Conservation (phyloP, 495 filamentous ascomycete genomes). For the Sordaria brevicollis region DNA sequence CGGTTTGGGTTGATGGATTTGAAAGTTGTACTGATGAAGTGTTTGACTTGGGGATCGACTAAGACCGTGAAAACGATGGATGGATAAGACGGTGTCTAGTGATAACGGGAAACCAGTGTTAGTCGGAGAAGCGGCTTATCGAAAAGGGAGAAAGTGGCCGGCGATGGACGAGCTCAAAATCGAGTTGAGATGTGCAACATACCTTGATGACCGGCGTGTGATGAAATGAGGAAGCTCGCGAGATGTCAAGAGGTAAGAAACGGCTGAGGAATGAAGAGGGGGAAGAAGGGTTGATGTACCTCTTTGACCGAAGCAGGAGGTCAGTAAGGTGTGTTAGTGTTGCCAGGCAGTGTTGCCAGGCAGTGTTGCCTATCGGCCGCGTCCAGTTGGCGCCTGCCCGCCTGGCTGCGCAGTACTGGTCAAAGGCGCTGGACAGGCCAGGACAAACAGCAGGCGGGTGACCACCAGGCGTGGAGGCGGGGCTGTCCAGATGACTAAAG, state of each 20-base stretch:
- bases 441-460: background rate
- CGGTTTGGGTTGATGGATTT: conserved; percentile 10
- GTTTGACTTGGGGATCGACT: background rate
- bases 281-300: background rate
- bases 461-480: conserved; percentile 13
- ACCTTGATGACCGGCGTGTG: background rate
- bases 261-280: background rate
- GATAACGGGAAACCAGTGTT: background rate
- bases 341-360: background rate
- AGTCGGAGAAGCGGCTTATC: background rate
- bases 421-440: background rate
- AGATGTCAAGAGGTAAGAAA: background rate
- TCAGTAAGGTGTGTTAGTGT: background rate
- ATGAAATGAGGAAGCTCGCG: background rate
- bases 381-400: background rate
- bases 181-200: background rate
- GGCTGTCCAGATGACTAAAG: conserved; percentile 21
- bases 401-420: background rate
- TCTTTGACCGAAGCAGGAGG: background rate
- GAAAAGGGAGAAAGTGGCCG: background rate
- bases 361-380: background rate
- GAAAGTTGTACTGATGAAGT: background rate
- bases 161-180: background rate
- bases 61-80: background rate
- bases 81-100: background rate